Conservation (phyloP, 2,329 filamentous ascomycete genomes). For the Verticillium dahliae region DNA sequence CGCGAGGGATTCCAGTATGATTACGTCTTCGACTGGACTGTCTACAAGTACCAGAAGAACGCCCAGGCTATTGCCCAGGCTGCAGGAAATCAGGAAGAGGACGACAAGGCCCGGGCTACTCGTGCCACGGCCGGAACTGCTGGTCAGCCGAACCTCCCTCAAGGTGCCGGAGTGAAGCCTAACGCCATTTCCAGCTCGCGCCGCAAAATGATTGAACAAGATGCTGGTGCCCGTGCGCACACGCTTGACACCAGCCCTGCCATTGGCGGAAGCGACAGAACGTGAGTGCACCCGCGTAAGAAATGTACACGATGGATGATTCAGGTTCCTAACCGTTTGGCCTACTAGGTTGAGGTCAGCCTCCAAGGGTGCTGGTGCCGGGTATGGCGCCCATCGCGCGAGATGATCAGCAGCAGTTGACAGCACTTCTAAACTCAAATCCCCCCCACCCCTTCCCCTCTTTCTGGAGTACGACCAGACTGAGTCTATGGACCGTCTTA, state of each 20-base stretch:
- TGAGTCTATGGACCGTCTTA: conserved; percentile 4
- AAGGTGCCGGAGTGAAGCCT: conserved; percentile 60
- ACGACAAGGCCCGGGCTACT: conserved; percentile 68
- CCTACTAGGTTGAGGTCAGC: conserved; percentile 70
- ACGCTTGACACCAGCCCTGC: conserved; percentile 63
- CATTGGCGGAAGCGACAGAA: conserved; percentile 80
- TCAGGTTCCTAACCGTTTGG: neutral
- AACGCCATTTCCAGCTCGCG: conserved; percentile 70
- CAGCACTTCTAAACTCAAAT: neutral
- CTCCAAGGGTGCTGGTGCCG: conserved; percentile 59
- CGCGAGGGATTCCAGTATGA: conserved; percentile 70
- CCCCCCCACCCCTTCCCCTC: conserved; percentile 4
- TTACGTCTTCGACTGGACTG: conserved; percentile 79
- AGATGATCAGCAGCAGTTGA: conserved; percentile 27
- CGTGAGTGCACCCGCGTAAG: conserved; percentile 68
- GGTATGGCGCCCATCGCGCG: conserved; percentile 34
- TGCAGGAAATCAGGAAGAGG: conserved; percentile 61
- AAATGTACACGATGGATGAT: too few relatives aligned
- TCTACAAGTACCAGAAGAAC: conserved; percentile 99
- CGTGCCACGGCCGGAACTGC: conserved; percentile 60
- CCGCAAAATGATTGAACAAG: conserved; percentile 76
- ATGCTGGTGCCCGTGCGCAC: conserved; percentile 50
- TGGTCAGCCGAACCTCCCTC: conserved; percentile 46
- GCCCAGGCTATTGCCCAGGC: conserved; percentile 80
- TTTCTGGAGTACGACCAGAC: conserved; percentile 14